Evolutionary conservation across 305 asterid genomes (phyloP), one percentile per base, ranked within the genome.

Genomic region (Rubia balearica): DNA sequence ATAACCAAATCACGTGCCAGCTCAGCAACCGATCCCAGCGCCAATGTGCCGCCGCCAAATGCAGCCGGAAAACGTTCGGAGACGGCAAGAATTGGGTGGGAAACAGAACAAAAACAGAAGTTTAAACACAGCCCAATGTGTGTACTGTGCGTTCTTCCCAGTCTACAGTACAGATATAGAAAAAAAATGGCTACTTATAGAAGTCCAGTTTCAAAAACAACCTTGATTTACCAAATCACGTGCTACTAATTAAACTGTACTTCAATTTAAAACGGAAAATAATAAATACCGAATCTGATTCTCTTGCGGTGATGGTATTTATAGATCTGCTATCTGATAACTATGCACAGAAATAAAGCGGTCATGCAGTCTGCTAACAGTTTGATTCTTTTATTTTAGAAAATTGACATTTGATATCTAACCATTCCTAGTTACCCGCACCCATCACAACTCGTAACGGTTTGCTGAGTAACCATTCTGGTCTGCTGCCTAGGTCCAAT

Each of bases 1-100:
- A 7, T 53, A 13, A 17, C 3, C n/a, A 49, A 49, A 74, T 73
- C 73, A 80, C 67, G 69, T 76, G 59, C 36, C 40, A 73, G 70
- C 49, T 71, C 55, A 46, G 63, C 90, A 70, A 79, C 89, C 85
- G 87, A 86, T 89, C 91, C 77, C 68, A 73, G 61, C 56, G 64
- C 46, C 53, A 57, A 60, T 64, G 73, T 61, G 72, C 64, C 70
- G 61, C 86, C 71, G 45, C 81, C 78, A 12, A 51, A 16, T 16
- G 21, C 57, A 1, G 59, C 59, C 59, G 59, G 68, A 71, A 71
- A 64, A 70, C 43, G 70, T 30, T 61, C 56, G 61, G 69, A 70
- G 78, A 81, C 61, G 73, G 81, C 49, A 45, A 24, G 33, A 38
- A 45, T 19, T 59, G 61, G 17, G 62, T 48, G 68, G 72, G 72